Conservation (phyloP, 2,329 filamentous ascomycete species). For the Neocatenulostroma microsporum region DNA sequence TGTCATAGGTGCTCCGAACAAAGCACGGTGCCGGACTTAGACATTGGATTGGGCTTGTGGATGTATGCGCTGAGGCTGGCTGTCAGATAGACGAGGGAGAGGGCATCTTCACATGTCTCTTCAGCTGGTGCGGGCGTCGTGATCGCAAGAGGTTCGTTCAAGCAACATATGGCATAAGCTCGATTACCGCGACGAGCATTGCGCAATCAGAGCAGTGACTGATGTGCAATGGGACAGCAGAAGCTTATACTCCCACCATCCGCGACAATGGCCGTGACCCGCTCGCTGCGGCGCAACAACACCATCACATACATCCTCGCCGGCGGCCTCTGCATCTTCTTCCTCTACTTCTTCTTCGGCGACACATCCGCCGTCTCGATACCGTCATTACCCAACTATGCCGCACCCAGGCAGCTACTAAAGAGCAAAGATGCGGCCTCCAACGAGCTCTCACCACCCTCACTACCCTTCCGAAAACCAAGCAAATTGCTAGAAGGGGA, state of each 20-base stretch:
- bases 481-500: conserved; percentile 46
- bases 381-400: conserved; percentile 43
- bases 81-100: no score
- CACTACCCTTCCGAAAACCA: conserved; percentile 64
- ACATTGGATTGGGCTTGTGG: no score
- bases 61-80: no score
- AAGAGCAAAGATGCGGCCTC: conserved; percentile 51
- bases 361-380: conserved; percentile 57
- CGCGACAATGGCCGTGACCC: conserved; percentile 52
- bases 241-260: conserved; percentile 8
- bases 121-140: no score
- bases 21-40: no score
- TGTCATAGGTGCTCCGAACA: no score
- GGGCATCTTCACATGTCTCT: no score
- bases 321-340: conserved; percentile 58
- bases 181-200: no score
- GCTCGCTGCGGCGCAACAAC: conserved; percentile 69
- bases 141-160: no score
- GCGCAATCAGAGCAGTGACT: no score
- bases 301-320: conserved; percentile 68
- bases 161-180: no score
- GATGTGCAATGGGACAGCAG: no score
- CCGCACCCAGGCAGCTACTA: conserved; percentile 41
- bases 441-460: conserved; percentile 65
- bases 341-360: conserved; percentile 42